Conservation (phyloP, 768 basidiomycete species). For the Collybia sp. region DNA sequence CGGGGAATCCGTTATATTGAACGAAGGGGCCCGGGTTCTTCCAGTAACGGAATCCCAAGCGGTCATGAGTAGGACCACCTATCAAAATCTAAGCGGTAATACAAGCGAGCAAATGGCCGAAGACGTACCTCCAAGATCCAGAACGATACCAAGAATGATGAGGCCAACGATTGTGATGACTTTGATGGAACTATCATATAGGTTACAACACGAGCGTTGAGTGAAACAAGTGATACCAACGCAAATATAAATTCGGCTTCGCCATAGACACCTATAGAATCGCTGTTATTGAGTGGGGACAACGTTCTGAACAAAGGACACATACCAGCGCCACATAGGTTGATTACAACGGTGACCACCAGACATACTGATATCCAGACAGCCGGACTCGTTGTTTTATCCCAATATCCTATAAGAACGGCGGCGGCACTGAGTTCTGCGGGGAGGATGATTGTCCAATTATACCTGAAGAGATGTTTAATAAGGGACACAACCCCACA, state of each 20-base stretch:
- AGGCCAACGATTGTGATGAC: conserved; percentile 79
- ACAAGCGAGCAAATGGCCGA: not conserved
- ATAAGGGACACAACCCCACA: not conserved
- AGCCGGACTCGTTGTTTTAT: conserved; percentile 49
- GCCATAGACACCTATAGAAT: conserved; percentile 58
- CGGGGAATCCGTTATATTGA: conserved; percentile 60
- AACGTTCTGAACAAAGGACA: not conserved
- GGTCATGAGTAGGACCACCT: conserved; percentile 81
- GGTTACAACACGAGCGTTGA: not conserved
- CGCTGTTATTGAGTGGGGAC: not conserved
- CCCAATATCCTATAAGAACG: conserved; percentile 76
- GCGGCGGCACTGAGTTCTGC: conserved; percentile 74
- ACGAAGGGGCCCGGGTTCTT: conserved; percentile 85
- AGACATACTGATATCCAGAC: conserved; percentile 80
- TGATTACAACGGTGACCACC: conserved; percentile 71
- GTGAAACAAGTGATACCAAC: conserved; percentile 41
- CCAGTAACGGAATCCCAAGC: conserved; percentile 77
- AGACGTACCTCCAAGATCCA: conserved; percentile 69
- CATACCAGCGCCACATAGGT: conserved; percentile 64
- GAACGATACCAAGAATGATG: conserved; percentile 64
- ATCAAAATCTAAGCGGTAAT: not conserved
- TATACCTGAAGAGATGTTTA: conserved; percentile 31
- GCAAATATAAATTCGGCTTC: conserved; percentile 88
- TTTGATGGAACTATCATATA: conserved; percentile 63
- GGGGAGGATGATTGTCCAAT: conserved; percentile 64